Base-by-base conservation (phyloP, 2,329 filamentous ascomycete species). In the Talaromyces sp. region DNA sequence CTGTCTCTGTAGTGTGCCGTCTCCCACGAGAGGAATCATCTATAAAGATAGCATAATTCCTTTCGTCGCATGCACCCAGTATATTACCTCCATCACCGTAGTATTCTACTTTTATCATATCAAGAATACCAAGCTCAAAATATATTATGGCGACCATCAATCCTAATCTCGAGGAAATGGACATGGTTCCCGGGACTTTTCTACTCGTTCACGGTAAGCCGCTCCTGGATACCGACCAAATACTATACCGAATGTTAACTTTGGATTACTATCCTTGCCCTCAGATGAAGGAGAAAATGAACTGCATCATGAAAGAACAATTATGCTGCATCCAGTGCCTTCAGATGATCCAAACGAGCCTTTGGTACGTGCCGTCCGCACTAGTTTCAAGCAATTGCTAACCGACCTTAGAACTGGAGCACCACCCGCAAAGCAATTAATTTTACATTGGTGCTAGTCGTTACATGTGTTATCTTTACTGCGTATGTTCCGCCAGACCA, bases 381-480 rank as follows among this genome's bases (percentile, higher is more conserved):
- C 8, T n/a, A 19, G 8, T n/a, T 14, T n/a, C 16, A n/a, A 43
- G 41, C 16, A 8, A 8, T n/a, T n/a, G 13, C 41, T 43, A n/a
- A 43, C 9, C 16, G 6, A 2, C 6, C 41, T n/a, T 9, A 79
- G 74, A 83, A 84, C 68, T 84, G 82, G 82, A 74, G 75, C 16
- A 75, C 69, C 54, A 64, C 67, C 54, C 75, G 79, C 22, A 84
- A 83, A 63, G 64, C 70, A 5, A 52, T 78, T 62, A 82, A 83
- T 63, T 82, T 78, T 66, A 70, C 69, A 14, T 73, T 84, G 4
- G 75, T 78, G 0, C 73, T 73, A 22, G 79, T 79, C 60, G 82
- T 82, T 63, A 35, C 45, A 14, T 62, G 60, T 9, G 33, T 62
- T 8, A 62, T 62, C 3, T 62, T 62, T 8, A 62, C 60, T 9